Percentiles rank a stretch among this genome's conserved stretches.
Evolutionary conservation across 441 rosid species (phyloP).

Genomic region (Erodium trifolium): DNA sequence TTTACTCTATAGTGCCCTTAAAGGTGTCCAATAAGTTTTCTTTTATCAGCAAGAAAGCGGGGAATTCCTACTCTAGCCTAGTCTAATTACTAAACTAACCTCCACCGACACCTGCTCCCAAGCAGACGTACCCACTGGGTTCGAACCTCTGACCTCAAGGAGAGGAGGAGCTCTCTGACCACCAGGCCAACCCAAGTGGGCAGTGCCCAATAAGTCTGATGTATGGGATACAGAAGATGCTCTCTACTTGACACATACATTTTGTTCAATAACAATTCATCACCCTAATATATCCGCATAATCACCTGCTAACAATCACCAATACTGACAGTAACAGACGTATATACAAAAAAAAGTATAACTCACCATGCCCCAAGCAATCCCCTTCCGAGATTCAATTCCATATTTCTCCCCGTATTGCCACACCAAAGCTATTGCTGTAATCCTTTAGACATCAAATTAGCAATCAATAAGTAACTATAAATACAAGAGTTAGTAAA

Average conservation of each 20-base stretch:
- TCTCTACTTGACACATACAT: neutral
- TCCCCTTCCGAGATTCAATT: slow-evolving; percentile 82
- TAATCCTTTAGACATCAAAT: slow-evolving; percentile 39
- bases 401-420: slow-evolving; percentile 81
- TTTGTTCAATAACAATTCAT: neutral
- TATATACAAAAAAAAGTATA: neutral
- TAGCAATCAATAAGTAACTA: neutral
- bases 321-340: neutral
- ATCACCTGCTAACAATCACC: neutral
- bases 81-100: too few relatives aligned
- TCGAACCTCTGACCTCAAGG: too few relatives aligned
- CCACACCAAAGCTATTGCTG: slow-evolving; percentile 90
- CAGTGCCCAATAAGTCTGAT: neutral
- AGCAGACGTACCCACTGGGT: too few relatives aligned
- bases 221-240: neutral
- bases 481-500: neutral
- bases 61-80: too few relatives aligned
- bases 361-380: slow-evolving; percentile 90
- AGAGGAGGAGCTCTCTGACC: too few relatives aligned
- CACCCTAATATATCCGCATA: neutral
- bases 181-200: too few relatives aligned
- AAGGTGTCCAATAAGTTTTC: neutral
- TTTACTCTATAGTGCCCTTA: neutral
- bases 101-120: too few relatives aligned
- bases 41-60: too few relatives aligned